A percentile compares a stretch with the other conserved stretches of the same genome.
These are phyloP conservation scores for Tothia fuscella DNA, from an alignment of 2,329 filamentous ascomycete genomes.

Conservation along the genomic window DNA sequence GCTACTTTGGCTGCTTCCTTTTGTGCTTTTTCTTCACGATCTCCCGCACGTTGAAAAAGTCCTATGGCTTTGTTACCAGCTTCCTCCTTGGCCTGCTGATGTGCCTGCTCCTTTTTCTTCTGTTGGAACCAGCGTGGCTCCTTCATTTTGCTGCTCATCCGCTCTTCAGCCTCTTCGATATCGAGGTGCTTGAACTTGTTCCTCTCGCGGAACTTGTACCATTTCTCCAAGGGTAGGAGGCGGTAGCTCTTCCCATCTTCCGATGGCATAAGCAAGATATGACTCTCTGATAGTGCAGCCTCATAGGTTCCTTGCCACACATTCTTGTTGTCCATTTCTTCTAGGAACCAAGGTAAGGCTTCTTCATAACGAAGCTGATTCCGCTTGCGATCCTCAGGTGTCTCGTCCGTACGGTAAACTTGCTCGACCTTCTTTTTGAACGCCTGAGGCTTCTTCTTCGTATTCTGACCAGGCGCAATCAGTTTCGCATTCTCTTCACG, in stretches of 20 bases:
- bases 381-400: slow-evolving; percentile 57
- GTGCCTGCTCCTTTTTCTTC: slow-evolving; percentile 37
- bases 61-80: slow-evolving; percentile 31
- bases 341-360: slow-evolving; percentile 88
- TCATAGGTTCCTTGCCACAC: slow-evolving; percentile 90
- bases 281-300: slow-evolving; percentile 67
- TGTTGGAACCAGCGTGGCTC: slow-evolving; percentile 72
- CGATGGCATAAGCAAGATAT: slow-evolving; percentile 64
- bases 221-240: slow-evolving; percentile 89
- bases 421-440: slow-evolving; percentile 86
- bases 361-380: slow-evolving; percentile 73
- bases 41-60: slow-evolving; percentile 1
- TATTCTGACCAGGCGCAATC: slow-evolving; percentile 71
- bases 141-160: slow-evolving; percentile 67
- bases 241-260: slow-evolving; percentile 53
- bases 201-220: slow-evolving; percentile 78
- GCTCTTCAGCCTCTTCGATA: slow-evolving; percentile 73
- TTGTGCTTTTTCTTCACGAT: slow-evolving; percentile 7
- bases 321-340: slow-evolving; percentile 92
- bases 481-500: slow-evolving; percentile 80
- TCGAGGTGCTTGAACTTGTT: slow-evolving; percentile 63
- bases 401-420: slow-evolving; percentile 70
- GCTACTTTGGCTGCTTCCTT: slow-evolving; percentile 11
- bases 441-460: slow-evolving; percentile 52
- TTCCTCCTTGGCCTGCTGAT: slow-evolving; percentile 42